Conservation (phyloP, 2,329 filamentous ascomycete species). For the Trichoderma sp. region DNA sequence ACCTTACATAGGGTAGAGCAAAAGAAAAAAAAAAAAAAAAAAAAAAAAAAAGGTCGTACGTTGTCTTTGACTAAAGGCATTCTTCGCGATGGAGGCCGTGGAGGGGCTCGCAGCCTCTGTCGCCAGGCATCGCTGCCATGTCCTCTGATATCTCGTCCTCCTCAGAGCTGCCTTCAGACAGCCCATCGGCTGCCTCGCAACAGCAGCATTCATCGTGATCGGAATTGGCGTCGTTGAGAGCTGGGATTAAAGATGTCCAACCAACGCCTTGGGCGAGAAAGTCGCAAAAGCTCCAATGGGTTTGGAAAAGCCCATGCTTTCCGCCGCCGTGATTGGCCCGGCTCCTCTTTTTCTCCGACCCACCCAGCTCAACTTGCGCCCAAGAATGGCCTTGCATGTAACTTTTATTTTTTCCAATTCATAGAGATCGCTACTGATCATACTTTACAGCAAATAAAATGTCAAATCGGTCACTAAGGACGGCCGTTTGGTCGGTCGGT, state of each 20-base stretch:
- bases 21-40: not conserved
- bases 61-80: conserved; percentile 38
- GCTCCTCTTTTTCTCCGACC: conserved; percentile 36
- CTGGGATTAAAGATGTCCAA: conserved; percentile 21
- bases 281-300: conserved; percentile 28
- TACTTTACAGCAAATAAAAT: conserved; percentile 17
- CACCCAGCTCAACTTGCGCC: conserved; percentile 25
- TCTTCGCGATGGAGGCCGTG: conserved; percentile 29
- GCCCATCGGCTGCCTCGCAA: conserved; percentile 66
- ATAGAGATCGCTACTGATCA: conserved; percentile 2
- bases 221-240: conserved; percentile 13
- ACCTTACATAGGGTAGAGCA: not conserved
- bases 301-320: conserved; percentile 29
- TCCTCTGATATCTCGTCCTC: conserved; percentile 54
- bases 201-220: conserved; percentile 60
- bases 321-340: conserved; percentile 41
- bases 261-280: not conserved
- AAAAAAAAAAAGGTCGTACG: conserved; percentile 35
- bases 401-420: conserved; percentile 24
- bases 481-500: conserved; percentile 33
- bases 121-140: conserved; percentile 50
- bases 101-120: conserved; percentile 38
- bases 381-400: conserved; percentile 21
- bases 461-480: conserved; percentile 31
- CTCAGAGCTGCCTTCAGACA: conserved; percentile 68